Evolutionary conservation across 345 rosid species (phyloP), one percentile per base, ranked within the genome.

Genomic region (Raphanus raphanistrum): DNA sequence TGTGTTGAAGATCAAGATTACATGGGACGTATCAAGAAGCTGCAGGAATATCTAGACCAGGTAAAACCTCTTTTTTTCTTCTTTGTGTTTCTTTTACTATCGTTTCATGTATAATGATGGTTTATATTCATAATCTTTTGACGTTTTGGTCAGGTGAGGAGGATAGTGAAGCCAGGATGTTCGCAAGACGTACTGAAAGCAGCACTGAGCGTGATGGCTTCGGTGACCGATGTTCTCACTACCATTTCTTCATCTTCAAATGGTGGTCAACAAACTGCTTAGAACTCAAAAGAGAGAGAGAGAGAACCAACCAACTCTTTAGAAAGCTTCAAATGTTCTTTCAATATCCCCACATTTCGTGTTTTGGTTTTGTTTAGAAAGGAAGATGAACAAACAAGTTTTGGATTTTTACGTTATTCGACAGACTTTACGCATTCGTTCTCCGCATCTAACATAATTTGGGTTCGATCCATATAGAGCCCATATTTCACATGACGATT

Each of bases 1-100:
- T 91, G 93, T 54, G 97, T 95, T 75, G 99, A 95, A 85, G 99
- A 95, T 75, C 94, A 89, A 85, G 99, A 95, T 87, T 95, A 95
- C 89, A 93, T 95, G 98, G 99, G 99, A 12, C 89, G 98, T 72
- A 93, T 92, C 72, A 92, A 92, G 90, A 81, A 88, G 81, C 86
- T 95, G 72, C 97, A 91, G 83, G 94, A 84, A 75, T 89, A 92
- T 81, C 90, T 95, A 25, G 97, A 91, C 75, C 86, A 91, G 97
- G 99, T 94, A 52, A 79, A 21, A n/a, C n/a, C n/a, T 1, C 48
- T 27, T 17, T 8, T 48, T 4, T 31, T 31, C 60, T 5, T 11
- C 61, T 48, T 6, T 15, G 21, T 26, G 8, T 66, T 15, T 58
- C 35, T n/a, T n/a, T n/a, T n/a, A n/a, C n/a, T n/a, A n/a, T n/a